Evolutionary conservation across 2,329 filamentous ascomycete species (phyloP).

Genomic region (Xylaria sp.): DNA sequence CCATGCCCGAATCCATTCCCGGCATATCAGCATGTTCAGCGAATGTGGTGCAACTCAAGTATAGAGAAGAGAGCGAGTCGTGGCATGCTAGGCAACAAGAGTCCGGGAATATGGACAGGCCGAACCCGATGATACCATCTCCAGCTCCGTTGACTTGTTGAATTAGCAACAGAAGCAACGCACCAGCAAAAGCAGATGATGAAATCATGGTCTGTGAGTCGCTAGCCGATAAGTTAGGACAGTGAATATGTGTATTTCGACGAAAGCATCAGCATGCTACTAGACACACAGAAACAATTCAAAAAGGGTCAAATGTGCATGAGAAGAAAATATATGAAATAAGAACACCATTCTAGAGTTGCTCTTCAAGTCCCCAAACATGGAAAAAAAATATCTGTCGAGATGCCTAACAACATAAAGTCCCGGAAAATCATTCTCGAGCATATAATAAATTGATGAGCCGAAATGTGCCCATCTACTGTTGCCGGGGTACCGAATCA

Average conservation of each 20-base stretch:
- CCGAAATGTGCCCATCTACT: background rate
- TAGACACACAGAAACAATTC: background rate
- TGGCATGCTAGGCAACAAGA: constrained; percentile 38
- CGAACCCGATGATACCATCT: constrained; percentile 39
- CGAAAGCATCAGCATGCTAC: background rate
- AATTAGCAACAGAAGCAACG: background rate
- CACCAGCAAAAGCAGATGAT: background rate
- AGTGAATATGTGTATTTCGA: background rate
- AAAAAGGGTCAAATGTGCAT: background rate
- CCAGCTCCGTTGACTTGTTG: constrained; percentile 12
- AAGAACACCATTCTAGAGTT: background rate
- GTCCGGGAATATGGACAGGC: constrained; percentile 38
- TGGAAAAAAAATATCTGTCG: background rate
- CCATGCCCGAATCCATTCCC: constrained; percentile 17
- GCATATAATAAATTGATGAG: background rate
- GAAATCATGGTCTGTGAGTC: constrained; percentile 7
- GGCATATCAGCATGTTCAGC: constrained; percentile 9
- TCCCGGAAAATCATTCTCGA: background rate
- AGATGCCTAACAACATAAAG: background rate
- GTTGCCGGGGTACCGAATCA: background rate
- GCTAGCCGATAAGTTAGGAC: background rate
- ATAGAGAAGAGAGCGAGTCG: constrained; percentile 35
- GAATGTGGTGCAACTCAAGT: constrained; percentile 39
- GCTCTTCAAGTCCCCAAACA: background rate
- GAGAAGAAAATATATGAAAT: background rate